Evolutionary conservation across 441 rosid genomes (phyloP).

Genomic region (Adansonia rubrostipa): DNA sequence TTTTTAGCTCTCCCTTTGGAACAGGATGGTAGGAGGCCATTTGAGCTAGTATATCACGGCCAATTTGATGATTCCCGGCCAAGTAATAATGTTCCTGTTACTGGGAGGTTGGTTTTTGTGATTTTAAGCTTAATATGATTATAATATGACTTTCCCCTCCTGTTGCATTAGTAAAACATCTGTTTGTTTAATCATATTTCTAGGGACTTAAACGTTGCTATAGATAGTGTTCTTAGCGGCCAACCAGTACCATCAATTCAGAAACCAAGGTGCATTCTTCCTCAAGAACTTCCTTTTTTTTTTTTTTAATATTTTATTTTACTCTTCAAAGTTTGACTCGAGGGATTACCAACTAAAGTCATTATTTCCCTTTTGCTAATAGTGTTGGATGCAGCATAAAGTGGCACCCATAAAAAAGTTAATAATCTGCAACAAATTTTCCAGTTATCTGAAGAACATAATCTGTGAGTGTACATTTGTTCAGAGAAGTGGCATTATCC

Average conservation of each 20-base stretch:
- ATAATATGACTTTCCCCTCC: neutral
- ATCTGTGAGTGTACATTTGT: slow-evolving; percentile 15
- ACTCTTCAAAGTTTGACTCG: slow-evolving; percentile 4
- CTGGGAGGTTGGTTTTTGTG: slow-evolving; percentile 65
- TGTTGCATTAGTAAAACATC: slow-evolving; percentile 18
- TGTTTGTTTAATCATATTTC: slow-evolving; percentile 24
- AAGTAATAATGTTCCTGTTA: slow-evolving; percentile 60
- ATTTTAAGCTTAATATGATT: slow-evolving; percentile 13
- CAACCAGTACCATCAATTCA: slow-evolving; percentile 67
- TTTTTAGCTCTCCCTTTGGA: slow-evolving; percentile 23
- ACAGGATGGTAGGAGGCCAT: slow-evolving; percentile 91
- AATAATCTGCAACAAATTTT: slow-evolving; percentile 25
- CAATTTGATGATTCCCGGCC: slow-evolving; percentile 93
- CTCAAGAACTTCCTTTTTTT: neutral
- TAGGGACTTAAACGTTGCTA: slow-evolving; percentile 72
- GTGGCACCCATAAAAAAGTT: slow-evolving; percentile 67
- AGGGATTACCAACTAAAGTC: slow-evolving; percentile 26
- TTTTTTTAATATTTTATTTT: neutral
- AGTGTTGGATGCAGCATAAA: slow-evolving; percentile 97
- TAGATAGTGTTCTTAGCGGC: slow-evolving; percentile 74
- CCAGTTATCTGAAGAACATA: slow-evolving; percentile 12
- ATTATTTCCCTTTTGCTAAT: slow-evolving; percentile 28
- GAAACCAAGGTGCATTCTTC: slow-evolving; percentile 67
- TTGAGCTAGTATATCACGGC: slow-evolving; percentile 89
- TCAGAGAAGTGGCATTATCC: slow-evolving; percentile 13